Evolutionary conservation across 768 basidiomycete genomes (phyloP).

Genomic region (Rhizopogon salebrosus): DNA sequence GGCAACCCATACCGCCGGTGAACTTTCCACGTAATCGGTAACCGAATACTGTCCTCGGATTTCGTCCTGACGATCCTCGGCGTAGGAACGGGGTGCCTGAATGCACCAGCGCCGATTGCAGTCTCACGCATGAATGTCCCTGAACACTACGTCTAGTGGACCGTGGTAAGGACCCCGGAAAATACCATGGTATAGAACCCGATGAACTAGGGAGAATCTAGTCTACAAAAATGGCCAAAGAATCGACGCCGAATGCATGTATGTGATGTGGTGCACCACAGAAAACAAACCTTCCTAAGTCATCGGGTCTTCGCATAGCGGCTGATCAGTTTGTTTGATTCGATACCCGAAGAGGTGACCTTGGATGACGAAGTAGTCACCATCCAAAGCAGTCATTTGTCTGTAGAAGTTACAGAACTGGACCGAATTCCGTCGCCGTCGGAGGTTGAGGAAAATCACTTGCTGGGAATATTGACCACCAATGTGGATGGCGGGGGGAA

Average conservation of each 20-base stretch:
- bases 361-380: not conserved
- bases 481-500: not conserved
- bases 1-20: not conserved
- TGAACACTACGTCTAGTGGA: slow-evolving; percentile 4
- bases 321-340: not conserved
- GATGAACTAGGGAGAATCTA: too few relatives aligned
- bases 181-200: not conserved
- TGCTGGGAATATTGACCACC: not conserved
- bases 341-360: not conserved
- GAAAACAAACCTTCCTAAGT: not conserved
- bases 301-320: not conserved
- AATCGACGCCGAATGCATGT: not conserved
- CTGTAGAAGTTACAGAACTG: not conserved
- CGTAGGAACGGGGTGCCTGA: slow-evolving; percentile 26
- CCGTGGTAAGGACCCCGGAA: not conserved
- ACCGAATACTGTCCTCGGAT: slow-evolving; percentile 25
- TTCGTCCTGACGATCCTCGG: slow-evolving; percentile 10
- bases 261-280: not conserved
- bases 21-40: slow-evolving; percentile 5
- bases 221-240: too few relatives aligned
- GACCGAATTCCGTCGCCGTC: not conserved
- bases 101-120: slow-evolving; percentile 8
- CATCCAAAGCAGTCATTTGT: not conserved
- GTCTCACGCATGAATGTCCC: slow-evolving; percentile 25
- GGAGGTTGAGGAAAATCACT: not conserved